phyloP scores from a whole-genome alignment of 768 basidiomycete species.

The Termitomyces eurrhizus region DNA sequence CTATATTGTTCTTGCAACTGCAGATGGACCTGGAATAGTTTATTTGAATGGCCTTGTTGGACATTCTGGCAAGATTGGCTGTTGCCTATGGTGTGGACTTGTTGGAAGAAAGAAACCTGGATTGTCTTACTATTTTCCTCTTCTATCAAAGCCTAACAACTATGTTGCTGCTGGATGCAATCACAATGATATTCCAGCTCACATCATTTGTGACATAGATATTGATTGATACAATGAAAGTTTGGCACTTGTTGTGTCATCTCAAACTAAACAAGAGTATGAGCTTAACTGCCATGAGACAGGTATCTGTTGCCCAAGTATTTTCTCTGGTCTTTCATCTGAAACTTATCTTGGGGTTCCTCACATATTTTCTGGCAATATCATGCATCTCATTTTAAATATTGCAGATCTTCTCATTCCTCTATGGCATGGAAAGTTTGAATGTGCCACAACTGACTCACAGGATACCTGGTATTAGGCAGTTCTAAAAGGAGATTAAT shows the following conservation, averaged over 20 bases:
- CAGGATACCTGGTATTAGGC: conserved; percentile 20
- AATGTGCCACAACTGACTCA: conserved; percentile 10
- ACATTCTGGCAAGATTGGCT: no score
- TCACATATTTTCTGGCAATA: conserved; percentile 19
- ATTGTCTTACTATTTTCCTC: conserved; percentile 23
- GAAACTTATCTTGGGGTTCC: conserved; percentile 19
- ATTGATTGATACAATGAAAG: background rate
- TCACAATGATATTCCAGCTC: conserved; percentile 17
- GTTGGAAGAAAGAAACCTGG: no score
- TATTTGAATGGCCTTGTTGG: no score
- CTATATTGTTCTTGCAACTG: no score
- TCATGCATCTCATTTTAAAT: conserved; percentile 25
- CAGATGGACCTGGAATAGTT: no score
- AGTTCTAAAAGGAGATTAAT: background rate
- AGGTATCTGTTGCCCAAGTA: background rate
- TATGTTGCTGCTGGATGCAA: conserved; percentile 19
- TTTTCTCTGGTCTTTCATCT: background rate
- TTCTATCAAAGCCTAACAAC: conserved; percentile 17
- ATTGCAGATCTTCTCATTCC: no score
- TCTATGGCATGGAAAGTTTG: conserved; percentile 22
- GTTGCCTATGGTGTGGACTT: no score
- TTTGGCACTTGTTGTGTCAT: background rate
- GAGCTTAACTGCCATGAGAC: background rate
- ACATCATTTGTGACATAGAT: background rate
- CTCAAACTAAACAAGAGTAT: background rate